Percentiles rank a stretch among this genome's conserved stretches.
Evolutionary conservation across 331 rosid species (phyloP).

Genomic region (Malus hybrid): DNA sequence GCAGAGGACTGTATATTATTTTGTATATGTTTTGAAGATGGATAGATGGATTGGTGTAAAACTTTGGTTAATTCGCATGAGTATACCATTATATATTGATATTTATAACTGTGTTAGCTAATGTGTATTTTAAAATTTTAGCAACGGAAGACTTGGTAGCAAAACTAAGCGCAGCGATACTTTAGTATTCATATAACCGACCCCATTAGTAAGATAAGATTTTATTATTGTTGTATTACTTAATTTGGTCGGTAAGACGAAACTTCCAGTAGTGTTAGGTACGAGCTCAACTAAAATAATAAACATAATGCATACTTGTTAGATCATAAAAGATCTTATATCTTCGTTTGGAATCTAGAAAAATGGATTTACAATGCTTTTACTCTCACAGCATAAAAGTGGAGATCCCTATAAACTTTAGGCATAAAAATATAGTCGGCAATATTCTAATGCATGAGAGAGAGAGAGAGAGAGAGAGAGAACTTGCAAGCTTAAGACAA

Average conservation of each 20-base stretch:
- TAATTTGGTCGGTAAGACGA: no score
- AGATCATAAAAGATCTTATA: background rate
- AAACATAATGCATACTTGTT: background rate
- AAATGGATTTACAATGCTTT: background rate
- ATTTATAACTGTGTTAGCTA: background rate
- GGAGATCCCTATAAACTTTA: background rate
- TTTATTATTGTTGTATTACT: no score
- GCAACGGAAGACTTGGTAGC: no score
- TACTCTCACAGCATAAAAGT: background rate
- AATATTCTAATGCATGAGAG: background rate
- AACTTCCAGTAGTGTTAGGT: slow-evolving; percentile 12
- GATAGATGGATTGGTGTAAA: slow-evolving; percentile 64
- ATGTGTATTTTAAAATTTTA: background rate
- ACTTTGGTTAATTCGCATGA: slow-evolving; percentile 36
- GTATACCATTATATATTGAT: slow-evolving; percentile 47
- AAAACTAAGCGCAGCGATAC: no score
- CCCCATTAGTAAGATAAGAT: no score
- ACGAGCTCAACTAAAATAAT: background rate
- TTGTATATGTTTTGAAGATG: slow-evolving; percentile 52
- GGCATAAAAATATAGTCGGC: background rate
- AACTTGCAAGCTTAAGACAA: background rate
- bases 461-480: no score
- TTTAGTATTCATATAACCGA: no score
- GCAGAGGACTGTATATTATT: slow-evolving; percentile 82
- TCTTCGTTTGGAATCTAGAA: background rate